Conservation (phyloP, 2,329 filamentous ascomycete species). For the Xylaria multiplex region DNA sequence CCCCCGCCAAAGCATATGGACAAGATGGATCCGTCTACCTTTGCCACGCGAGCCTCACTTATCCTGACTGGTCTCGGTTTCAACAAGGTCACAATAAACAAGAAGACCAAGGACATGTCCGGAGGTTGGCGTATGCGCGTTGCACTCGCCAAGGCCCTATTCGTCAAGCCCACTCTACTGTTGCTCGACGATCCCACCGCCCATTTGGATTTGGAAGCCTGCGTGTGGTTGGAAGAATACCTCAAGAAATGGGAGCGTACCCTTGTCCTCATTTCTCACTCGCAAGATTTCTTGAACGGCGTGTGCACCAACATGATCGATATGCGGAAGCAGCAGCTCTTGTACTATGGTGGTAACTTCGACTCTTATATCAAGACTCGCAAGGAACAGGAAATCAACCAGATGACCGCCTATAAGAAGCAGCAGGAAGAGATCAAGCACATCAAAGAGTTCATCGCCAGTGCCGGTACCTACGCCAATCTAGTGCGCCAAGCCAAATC, state of each 20-base stretch:
- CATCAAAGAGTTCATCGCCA: conserved; percentile 99
- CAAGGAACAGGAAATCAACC: conserved; percentile 93
- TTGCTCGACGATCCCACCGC: conserved; percentile 98
- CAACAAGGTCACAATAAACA: conserved; percentile 97
- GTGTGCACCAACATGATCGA: conserved; percentile 99
- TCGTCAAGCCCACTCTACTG: conserved; percentile 95
- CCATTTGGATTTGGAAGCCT: conserved; percentile 98
- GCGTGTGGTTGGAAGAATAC: conserved; percentile 99
- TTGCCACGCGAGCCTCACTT: conserved; percentile 92
- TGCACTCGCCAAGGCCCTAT: conserved; percentile 94
- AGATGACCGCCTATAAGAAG: conserved; percentile 99
- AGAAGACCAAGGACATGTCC: conserved; percentile 99
- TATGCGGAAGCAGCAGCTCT: conserved; percentile 87
- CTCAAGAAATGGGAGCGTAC: conserved; percentile 99
- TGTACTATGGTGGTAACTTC: conserved; percentile 99
- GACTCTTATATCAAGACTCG: conserved; percentile 97
- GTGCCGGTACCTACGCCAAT: conserved; percentile 99
- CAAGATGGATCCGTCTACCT: conserved; percentile 97
- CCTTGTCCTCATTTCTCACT: conserved; percentile 95
- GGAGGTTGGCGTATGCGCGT: conserved; percentile 99
- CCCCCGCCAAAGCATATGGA: conserved; percentile 82
- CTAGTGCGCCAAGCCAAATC: conserved; percentile 99
- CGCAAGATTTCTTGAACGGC: conserved; percentile 98
- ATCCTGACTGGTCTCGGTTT: conserved; percentile 99
- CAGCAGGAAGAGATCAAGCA: conserved; percentile 99